phyloP scores from a whole-genome alignment of 2,329 filamentous ascomycete species.

The Blumeriella jaapii region DNA sequence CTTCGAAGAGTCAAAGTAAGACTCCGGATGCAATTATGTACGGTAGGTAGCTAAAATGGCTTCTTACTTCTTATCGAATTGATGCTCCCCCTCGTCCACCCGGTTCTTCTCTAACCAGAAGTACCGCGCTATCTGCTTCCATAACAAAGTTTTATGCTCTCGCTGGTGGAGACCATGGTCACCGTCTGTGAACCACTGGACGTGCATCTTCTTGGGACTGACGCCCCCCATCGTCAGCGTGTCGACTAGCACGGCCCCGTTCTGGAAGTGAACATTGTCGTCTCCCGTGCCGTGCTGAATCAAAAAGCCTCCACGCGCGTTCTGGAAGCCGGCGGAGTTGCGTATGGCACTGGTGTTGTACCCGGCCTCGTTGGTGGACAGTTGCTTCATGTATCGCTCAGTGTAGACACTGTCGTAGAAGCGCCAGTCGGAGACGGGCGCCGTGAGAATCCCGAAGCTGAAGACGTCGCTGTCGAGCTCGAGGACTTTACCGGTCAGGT shows the following conservation, averaged over 20 bases:
- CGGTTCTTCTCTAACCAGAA: too few species aligned
- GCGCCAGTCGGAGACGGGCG: conserved; percentile 56
- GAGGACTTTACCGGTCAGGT: conserved; percentile 53
- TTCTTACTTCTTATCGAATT: too few species aligned
- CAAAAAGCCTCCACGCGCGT: conserved; percentile 46
- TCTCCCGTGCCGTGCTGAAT: conserved; percentile 57
- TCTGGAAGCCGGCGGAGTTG: conserved; percentile 48
- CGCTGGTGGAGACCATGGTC: too few species aligned
- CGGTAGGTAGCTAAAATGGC: too few species aligned
- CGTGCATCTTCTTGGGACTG: conserved; percentile 48
- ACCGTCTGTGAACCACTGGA: conserved; percentile 53
- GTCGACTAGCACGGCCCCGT: conserved; percentile 49
- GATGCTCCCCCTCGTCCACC: too few species aligned
- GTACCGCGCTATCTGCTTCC: too few species aligned
- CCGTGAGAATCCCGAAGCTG: conserved; percentile 50
- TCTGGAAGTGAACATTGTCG: conserved; percentile 63
- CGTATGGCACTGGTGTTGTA: conserved; percentile 51
- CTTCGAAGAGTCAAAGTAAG: too few species aligned
- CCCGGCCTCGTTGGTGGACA: conserved; percentile 42
- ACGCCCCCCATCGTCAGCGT: conserved; percentile 47
- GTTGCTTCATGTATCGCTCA: conserved; percentile 60
- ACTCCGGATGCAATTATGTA: too few species aligned
- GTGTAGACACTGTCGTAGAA: conserved; percentile 65
- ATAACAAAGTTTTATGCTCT: too few species aligned
- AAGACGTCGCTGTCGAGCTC: conserved; percentile 51